Evolutionary conservation across 805 yeast species (phyloP), one percentile per base, ranked within the genome.

Genomic region (Teunomyces pallodes): DNA sequence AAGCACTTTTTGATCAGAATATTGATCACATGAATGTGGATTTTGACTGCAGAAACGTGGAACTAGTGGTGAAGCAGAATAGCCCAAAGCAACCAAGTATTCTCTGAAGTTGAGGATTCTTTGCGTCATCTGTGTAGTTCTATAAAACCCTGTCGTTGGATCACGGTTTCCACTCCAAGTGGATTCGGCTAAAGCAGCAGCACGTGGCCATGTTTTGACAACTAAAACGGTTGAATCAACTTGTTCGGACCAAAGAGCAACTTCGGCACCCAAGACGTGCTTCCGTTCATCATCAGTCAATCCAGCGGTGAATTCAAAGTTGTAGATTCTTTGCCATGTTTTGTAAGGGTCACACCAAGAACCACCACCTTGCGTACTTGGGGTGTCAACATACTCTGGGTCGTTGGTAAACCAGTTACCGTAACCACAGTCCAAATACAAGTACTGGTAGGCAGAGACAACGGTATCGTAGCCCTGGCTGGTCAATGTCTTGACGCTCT

Each of bases 261-360:
- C 74, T 46, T 68, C 75, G 2, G 68, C 75, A 2, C 77, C 77
- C 36, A 70, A 43, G 20, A 73, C 59, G 41, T 64, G 72, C 14
- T 39, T 26, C 9, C 52, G 49, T 54, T 72, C 67, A 5, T 44
- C 57, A 1, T 48, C 58, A 12, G 72, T 69, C 35, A 72, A 59
- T 42, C 58, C 59, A 9, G 56, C 57, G 13, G 65, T 52, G 45
- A 71, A 57, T 47, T 72, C 75, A 46, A 54, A 70, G 47, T 59
- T 55, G 53, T 72, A 72, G 39, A 73, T 70, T 44, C 71, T 53
- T 51, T 72, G 76, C 74, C 74, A 73, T 1, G 71, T 68, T 54
- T 72, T 73, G 59, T 73, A 73, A 6, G 77, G 76, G 26, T 62
- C 70, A 51, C 77, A 72, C 72, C 73, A 70, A 2, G 70, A 63